These are phyloP conservation scores for Closterium sp. DNA, from an alignment of 139 green algal species.

Conservation along the genomic window DNA sequence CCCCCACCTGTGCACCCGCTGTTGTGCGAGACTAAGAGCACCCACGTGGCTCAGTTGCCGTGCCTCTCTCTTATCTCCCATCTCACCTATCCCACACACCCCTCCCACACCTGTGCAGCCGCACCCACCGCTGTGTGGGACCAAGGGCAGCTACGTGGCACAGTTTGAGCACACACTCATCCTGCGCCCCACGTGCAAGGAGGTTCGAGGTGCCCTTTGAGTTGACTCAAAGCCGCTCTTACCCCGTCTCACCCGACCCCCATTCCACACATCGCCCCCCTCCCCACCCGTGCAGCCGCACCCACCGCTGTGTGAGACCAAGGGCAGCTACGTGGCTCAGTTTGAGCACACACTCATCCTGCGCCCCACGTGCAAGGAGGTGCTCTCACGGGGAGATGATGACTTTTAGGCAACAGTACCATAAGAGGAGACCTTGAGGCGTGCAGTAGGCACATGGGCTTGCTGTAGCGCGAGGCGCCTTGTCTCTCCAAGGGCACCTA, in stretches of 20 bases:
- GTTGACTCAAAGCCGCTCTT: no score
- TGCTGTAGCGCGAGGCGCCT: no score
- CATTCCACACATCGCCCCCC: no score
- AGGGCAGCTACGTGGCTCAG: conserved; percentile 80
- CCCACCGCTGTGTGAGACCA: conserved; percentile 90
- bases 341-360: conserved; percentile 98
- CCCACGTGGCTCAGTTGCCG: no score
- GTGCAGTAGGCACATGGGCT: no score
- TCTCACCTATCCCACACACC: not conserved
- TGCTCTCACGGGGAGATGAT: conserved; percentile 90
- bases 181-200: conserved; percentile 86
- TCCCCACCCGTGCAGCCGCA: conserved; percentile 70
- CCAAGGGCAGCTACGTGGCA: conserved; percentile 75
- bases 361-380: conserved; percentile 91
- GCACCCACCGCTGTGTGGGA: conserved; percentile 93
- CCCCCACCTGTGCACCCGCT: no score
- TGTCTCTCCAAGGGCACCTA: no score
- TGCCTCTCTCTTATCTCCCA: no score
- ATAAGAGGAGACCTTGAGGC: no score
- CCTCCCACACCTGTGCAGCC: conserved; percentile 65
- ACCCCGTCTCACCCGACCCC: no score
- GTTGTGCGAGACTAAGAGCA: no score
- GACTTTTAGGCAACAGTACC: conserved; percentile 58
- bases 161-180: conserved; percentile 99
- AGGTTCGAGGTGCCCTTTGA: no score